Evolutionary conservation across 441 rosid species (phyloP).

Genomic region (Viola pubescens): DNA sequence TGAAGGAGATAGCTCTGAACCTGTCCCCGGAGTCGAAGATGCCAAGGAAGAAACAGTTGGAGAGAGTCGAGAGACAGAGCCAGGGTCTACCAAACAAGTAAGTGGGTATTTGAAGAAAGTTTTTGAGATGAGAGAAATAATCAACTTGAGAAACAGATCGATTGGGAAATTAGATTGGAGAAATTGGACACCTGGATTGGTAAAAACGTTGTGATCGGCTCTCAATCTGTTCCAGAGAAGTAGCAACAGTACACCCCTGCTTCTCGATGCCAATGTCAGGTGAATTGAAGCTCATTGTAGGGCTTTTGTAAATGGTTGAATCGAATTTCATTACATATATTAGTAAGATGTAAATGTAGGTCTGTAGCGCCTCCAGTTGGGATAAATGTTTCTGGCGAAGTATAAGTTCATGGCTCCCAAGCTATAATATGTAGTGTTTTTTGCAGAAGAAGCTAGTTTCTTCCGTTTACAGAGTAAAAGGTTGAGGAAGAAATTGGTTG

Average conservation of each 20-base stretch:
- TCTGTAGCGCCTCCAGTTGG: constrained; percentile 6
- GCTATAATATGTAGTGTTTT: constrained; percentile 6
- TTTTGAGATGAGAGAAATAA: constrained; percentile 55
- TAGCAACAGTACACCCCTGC: neutral
- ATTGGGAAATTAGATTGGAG: constrained; percentile 86
- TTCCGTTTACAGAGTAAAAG: neutral
- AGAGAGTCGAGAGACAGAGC: constrained; percentile 28
- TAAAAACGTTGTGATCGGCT: constrained; percentile 54
- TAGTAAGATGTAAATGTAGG: constrained; percentile 28
- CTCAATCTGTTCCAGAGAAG: neutral
- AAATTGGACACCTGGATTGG: constrained; percentile 82
- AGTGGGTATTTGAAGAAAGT: constrained; percentile 48
- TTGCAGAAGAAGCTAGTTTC: too few species aligned
- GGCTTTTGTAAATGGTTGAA: neutral
- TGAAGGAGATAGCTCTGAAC: constrained; percentile 20
- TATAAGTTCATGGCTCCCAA: constrained; percentile 2
- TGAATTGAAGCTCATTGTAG: neutral
- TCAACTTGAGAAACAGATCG: constrained; percentile 71
- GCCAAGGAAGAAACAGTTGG: constrained; percentile 28
- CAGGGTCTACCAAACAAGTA: constrained; percentile 43
- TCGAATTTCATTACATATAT: too few species aligned
- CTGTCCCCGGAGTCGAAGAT: constrained; percentile 39
- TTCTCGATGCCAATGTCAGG: neutral
- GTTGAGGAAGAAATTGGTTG: neutral
- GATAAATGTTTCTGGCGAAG: constrained; percentile 3